These are phyloP conservation scores for Suillus hirtellus DNA, from an alignment of 768 basidiomycete genomes.

Conservation along the genomic window DNA sequence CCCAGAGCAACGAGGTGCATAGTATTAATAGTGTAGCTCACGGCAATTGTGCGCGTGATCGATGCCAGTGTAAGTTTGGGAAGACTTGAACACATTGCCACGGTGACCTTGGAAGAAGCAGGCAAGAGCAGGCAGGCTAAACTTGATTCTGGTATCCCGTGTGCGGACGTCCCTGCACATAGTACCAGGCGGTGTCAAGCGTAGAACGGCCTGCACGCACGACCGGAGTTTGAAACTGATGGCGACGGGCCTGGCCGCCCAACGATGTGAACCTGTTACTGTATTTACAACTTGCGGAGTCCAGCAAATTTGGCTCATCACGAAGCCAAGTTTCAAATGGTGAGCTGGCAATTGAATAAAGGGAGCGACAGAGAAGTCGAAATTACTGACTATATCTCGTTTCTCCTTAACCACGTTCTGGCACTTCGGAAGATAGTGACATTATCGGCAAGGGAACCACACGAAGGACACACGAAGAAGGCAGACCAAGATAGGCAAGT, in stretches of 20 bases:
- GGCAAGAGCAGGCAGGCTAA: background rate
- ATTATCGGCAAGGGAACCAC: constrained; percentile 4
- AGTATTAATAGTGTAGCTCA: background rate
- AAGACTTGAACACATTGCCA: background rate
- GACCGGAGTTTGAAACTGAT: background rate
- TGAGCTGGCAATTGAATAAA: constrained; percentile 1
- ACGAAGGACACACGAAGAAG: background rate
- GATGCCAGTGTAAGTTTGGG: background rate
- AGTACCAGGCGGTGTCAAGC: background rate
- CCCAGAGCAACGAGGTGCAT: background rate
- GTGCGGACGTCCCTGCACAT: background rate
- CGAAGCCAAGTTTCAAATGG: background rate
- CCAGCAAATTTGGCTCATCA: background rate
- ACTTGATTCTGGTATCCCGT: background rate
- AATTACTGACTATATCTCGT: background rate
- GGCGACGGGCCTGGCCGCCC: too few relatives aligned
- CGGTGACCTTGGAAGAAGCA: background rate
- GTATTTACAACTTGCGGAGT: background rate
- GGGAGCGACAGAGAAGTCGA: background rate
- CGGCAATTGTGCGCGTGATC: background rate
- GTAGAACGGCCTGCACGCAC: background rate
- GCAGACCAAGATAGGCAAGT: constrained; percentile 7
- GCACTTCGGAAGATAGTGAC: background rate
- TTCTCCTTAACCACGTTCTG: background rate
- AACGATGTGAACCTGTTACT: background rate